A percentile compares a stretch with the other conserved stretches of the same genome.
Evolutionary conservation across 2,329 filamentous ascomycete species (phyloP).

Genomic region (Fonsecaea erecta): DNA sequence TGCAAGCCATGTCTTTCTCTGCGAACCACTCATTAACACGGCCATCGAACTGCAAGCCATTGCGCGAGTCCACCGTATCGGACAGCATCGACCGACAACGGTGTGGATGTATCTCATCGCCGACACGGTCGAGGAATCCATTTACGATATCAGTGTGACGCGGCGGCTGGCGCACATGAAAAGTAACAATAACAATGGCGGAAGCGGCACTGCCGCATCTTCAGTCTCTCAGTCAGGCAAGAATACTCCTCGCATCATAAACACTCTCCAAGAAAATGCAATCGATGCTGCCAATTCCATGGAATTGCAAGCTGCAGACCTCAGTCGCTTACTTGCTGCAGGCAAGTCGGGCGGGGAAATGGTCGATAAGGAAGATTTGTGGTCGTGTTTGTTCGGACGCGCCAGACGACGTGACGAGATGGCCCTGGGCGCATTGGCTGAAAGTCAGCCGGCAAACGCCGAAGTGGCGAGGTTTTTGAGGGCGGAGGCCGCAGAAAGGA

Average conservation of each 20-base stretch:
- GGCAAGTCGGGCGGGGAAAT: slow-evolving; percentile 76
- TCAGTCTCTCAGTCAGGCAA: slow-evolving; percentile 42
- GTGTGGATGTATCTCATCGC: slow-evolving; percentile 96
- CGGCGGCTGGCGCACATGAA: slow-evolving; percentile 79
- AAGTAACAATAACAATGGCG: slow-evolving; percentile 41
- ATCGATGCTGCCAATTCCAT: slow-evolving; percentile 84
- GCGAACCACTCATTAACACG: slow-evolving; percentile 90
- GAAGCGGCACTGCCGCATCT: slow-evolving; percentile 37
- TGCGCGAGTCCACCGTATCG: slow-evolving; percentile 91
- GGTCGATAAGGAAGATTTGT: slow-evolving; percentile 77
- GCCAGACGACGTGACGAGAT: slow-evolving; percentile 40
- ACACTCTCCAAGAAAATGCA: slow-evolving; percentile 57
- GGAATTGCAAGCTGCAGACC: slow-evolving; percentile 74
- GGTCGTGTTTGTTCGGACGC: slow-evolving; percentile 81
- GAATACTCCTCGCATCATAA: slow-evolving; percentile 32
- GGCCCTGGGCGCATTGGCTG: slow-evolving; percentile 23
- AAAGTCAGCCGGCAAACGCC: slow-evolving; percentile 41
- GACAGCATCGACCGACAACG: slow-evolving; percentile 83
- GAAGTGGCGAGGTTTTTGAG: slow-evolving; percentile 59
- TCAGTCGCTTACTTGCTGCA: slow-evolving; percentile 72
- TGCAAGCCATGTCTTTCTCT: slow-evolving; percentile 91
- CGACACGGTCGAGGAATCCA: slow-evolving; percentile 87
- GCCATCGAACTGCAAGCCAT: slow-evolving; percentile 94
- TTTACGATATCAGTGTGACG: slow-evolving; percentile 82
- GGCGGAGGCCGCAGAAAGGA: slow-evolving; percentile 58